Conservation (phyloP, 768 basidiomycete species). For the Symmetrospora coprosmae region DNA sequence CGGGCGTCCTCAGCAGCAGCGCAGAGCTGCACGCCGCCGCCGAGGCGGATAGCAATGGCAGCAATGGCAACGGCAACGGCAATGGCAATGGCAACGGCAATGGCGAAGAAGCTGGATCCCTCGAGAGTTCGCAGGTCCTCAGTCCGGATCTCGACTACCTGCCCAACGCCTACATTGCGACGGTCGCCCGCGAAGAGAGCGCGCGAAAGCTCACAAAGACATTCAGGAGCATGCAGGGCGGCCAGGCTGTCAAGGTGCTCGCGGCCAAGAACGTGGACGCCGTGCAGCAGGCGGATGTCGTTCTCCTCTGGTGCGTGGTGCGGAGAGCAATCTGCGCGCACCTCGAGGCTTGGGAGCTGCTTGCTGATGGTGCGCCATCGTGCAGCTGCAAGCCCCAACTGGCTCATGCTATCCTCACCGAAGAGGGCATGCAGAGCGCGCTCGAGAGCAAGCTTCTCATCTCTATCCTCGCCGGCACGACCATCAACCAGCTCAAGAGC, state of each 20-base stretch:
- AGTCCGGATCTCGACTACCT: slow-evolving; percentile 48
- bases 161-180: slow-evolving; percentile 69
- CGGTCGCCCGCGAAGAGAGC: slow-evolving; percentile 65
- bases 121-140: slow-evolving; percentile 26
- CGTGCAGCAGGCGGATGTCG: slow-evolving; percentile 60
- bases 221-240: slow-evolving; percentile 50
- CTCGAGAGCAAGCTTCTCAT: slow-evolving; percentile 80
- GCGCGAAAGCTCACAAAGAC: slow-evolving; percentile 51
- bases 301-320: slow-evolving; percentile 66
- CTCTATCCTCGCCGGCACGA: slow-evolving; percentile 95
- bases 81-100: neutral
- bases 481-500: slow-evolving; percentile 58
- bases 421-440: slow-evolving; percentile 64
- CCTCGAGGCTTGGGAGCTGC: neutral
- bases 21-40: slow-evolving; percentile 41
- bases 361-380: neutral
- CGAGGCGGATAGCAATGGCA: neutral
- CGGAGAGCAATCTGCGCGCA: neutral
- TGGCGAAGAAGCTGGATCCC: slow-evolving; percentile 26
- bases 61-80: neutral
- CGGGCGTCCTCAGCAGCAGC: slow-evolving; percentile 76
- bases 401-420: slow-evolving; percentile 56
- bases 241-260: slow-evolving; percentile 54
- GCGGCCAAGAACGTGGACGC: slow-evolving; percentile 58
- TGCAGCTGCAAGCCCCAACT: slow-evolving; percentile 85